phyloP scores from a whole-genome alignment of 2,329 filamentous ascomycete species.

The Didymella exigua region DNA sequence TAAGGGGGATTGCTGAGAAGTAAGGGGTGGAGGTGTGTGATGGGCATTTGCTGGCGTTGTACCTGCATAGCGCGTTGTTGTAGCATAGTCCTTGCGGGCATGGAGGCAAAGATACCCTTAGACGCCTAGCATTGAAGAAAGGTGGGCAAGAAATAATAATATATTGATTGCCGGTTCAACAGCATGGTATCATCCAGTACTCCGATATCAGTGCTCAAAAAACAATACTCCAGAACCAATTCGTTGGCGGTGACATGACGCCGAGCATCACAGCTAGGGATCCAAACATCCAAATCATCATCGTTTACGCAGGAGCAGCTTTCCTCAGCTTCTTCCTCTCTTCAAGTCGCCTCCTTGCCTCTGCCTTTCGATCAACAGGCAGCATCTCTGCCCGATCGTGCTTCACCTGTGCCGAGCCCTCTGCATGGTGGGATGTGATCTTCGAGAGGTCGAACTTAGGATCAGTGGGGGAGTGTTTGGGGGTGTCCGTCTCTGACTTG shows the following conservation, averaged over 20 bases:
- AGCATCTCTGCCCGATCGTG: constrained; percentile 26
- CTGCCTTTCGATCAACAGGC: constrained; percentile 34
- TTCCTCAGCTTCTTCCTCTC: constrained; percentile 38
- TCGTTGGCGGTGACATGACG: not conserved
- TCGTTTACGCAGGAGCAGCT: constrained; percentile 13
- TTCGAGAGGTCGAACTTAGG: constrained; percentile 31
- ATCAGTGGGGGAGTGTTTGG: constrained; percentile 16
- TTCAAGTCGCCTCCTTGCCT: constrained; percentile 34
- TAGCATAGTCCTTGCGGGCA: no score
- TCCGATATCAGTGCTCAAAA: constrained; percentile 1
- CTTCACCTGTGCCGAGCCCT: constrained; percentile 27
- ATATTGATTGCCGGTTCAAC: constrained; percentile 8
- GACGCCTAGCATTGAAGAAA: not conserved
- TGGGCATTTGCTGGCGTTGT: constrained; percentile 1
- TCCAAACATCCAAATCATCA: not conserved
- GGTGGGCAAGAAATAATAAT: not conserved
- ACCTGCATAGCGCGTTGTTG: not conserved
- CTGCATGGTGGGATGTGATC: constrained; percentile 31
- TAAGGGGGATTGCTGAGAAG: constrained; percentile 58
- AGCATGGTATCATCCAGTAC: constrained; percentile 32
- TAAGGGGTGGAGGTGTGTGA: constrained; percentile 15
- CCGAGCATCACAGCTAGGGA: not conserved
- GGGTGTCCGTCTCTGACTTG: not conserved
- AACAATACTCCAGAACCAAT: not conserved
- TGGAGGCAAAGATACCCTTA: constrained; percentile 3